A percentile compares a stretch with the other conserved stretches of the same genome.
phyloP scores from a whole-genome alignment of 2,329 filamentous ascomycete species.

The Blumeriella jaapii region DNA sequence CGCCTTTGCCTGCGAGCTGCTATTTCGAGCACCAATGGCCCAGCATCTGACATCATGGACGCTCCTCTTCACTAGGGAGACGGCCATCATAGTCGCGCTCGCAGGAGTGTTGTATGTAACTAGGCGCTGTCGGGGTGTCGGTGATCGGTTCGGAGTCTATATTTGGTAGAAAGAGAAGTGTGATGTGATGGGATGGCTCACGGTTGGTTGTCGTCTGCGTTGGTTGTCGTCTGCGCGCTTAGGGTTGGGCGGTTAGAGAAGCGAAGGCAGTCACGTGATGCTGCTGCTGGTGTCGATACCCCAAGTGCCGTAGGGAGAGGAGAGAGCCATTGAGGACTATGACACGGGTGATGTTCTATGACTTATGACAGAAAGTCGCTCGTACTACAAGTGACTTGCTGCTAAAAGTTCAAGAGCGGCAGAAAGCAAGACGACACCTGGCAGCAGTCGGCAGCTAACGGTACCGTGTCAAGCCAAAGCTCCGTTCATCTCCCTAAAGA shows the following conservation, averaged over 20 bases:
- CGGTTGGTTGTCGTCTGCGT: neutral
- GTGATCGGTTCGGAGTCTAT: constrained; percentile 8
- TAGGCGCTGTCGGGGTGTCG: constrained; percentile 11
- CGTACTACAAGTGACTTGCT: too few relatives aligned
- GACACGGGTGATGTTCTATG: too few relatives aligned
- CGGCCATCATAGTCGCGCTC: constrained; percentile 4
- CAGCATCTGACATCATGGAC: constrained; percentile 7
- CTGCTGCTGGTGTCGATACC: neutral
- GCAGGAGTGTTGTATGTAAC: constrained; percentile 8
- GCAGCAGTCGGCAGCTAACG: too few relatives aligned
- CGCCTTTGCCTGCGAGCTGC: constrained; percentile 4
- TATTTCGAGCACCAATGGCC: constrained; percentile 9
- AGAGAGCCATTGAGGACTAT: too few relatives aligned
- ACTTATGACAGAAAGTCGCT: too few relatives aligned
- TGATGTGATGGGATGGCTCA: constrained; percentile 4
- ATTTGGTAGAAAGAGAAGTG: constrained; percentile 3
- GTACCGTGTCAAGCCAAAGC: too few relatives aligned
- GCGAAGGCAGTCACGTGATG: neutral
- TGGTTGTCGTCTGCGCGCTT: constrained; percentile 8
- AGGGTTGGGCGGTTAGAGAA: constrained; percentile 5
- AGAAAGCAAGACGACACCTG: too few relatives aligned
- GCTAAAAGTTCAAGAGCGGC: too few relatives aligned
- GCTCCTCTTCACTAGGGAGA: neutral
- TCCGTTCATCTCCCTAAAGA: too few relatives aligned
- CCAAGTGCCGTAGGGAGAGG: too few relatives aligned